Evolutionary conservation across 1,139 yeast species (phyloP), one percentile per base, ranked within the genome.

Genomic region (Taiozyma sp.): DNA sequence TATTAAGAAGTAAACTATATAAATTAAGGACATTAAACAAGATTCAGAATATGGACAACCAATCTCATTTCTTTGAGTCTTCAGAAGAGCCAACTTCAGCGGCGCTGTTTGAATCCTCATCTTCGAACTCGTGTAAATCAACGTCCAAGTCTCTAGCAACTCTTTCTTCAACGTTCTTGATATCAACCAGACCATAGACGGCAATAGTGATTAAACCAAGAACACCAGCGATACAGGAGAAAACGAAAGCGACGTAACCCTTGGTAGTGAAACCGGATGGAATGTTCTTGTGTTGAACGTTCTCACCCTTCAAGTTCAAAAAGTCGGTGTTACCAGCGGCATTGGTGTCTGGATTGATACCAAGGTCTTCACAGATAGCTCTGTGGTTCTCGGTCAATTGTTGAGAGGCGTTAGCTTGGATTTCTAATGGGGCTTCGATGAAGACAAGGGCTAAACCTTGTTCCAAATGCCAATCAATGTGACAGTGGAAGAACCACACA

Each of bases 401-500:
- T 60, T 75, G 81, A 40, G 71, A 60, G 53, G 74, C 70, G 49
- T 71, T 68, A 35, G 67, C 63, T 67, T 86, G 85, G 50, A 91
- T 74, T 54, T 76, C 77, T 10, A 63, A 58, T 22, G 96, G 96
- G 42, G 88, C 90, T 70, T 88, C 96, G 47, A 88, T 72, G 45
- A 88, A 73, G n/a, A 76, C 74, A 53, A 86, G 64, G 42, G 90
- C 91, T 54, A 89, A 76, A 55, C 97, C 97, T 69, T 88, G 96
- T 62, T 81, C 83, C 73, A 89, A 77, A 72, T 89, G 97, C 97
- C 97, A 89, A 63, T 89, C 96, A 58, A 89, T 84, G 63, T 89
- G 97, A 71, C 97, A 90, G 68, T 89, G 97, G 88, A 89, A 89
- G 63, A 85, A 75, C 95, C 96, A 88, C 42, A 88, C 89, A 62